A percentile compares a stretch with the other conserved stretches of the same genome.
Evolutionary conservation across 2,329 filamentous ascomycete genomes (phyloP).

Genomic region (Penicillium hordei): DNA sequence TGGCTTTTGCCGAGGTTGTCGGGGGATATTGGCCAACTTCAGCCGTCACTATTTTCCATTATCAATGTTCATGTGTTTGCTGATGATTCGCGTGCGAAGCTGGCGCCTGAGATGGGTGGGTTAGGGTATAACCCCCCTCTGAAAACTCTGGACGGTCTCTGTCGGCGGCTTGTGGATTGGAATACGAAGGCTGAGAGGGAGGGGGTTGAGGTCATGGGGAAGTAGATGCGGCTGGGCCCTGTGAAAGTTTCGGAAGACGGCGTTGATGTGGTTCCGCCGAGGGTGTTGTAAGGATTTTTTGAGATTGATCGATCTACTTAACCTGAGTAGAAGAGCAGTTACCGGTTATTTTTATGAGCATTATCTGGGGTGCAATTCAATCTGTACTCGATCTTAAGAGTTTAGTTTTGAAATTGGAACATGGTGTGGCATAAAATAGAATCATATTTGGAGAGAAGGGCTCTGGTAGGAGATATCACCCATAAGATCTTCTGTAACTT

Average conservation of each 20-base stretch:
- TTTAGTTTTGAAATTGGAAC: neutral
- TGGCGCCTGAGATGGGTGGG: constrained; percentile 29
- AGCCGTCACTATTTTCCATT: constrained; percentile 36
- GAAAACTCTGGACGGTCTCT: constrained; percentile 36
- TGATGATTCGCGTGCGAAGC: constrained; percentile 32
- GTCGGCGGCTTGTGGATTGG: constrained; percentile 36
- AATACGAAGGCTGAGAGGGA: constrained; percentile 27
- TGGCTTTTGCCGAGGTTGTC: constrained; percentile 25
- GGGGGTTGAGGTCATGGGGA: constrained; percentile 10
- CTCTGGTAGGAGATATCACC: neutral
- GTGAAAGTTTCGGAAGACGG: constrained; percentile 17
- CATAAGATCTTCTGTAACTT: constrained; percentile 1
- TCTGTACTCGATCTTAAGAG: neutral
- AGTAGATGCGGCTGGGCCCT: constrained; percentile 7
- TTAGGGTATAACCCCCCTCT: constrained; percentile 36
- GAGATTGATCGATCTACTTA: neutral
- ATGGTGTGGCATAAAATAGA: neutral
- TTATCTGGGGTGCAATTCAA: neutral
- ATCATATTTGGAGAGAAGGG: neutral
- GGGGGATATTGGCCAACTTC: constrained; percentile 30
- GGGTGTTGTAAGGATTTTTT: constrained; percentile 11
- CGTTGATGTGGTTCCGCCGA: constrained; percentile 20
- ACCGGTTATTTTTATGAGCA: too few species aligned
- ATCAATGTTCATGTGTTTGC: constrained; percentile 30
- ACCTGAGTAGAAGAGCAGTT: neutral